Evolutionary conservation across 306 rosid genomes (phyloP).

Genomic region (Aeschynomene evenia): DNA sequence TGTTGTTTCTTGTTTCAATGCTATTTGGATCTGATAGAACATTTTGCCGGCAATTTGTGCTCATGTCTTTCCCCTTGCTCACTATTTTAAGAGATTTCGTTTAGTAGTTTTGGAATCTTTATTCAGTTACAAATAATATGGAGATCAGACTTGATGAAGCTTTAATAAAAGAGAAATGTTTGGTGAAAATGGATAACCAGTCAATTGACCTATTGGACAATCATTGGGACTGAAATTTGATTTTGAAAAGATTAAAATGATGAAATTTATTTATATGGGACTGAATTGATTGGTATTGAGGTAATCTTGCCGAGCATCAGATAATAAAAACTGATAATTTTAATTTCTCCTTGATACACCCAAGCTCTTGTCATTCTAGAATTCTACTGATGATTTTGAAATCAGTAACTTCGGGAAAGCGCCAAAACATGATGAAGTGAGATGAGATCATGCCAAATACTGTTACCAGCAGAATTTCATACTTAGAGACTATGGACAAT

Average conservation of each 20-base stretch:
- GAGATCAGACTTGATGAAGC: neutral
- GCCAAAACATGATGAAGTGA: no score
- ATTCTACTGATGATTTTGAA: neutral
- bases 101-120: neutral
- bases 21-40: constrained; percentile 4
- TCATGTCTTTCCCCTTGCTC: neutral
- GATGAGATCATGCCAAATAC: neutral
- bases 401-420: neutral
- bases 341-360: no score
- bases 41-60: neutral
- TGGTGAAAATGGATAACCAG: no score
- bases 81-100: neutral
- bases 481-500: neutral
- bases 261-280: neutral
- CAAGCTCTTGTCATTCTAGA: no score
- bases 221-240: no score
- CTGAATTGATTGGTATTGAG: neutral
- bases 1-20: constrained; percentile 9
- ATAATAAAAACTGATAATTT: no score
- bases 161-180: no score
- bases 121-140: neutral
- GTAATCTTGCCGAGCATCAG: neutral
- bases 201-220: no score
- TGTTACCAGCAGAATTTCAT: neutral
- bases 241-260: no score